Evolutionary conservation across 345 rosid genomes (phyloP).

Genomic region (Populus ilicifolia): DNA sequence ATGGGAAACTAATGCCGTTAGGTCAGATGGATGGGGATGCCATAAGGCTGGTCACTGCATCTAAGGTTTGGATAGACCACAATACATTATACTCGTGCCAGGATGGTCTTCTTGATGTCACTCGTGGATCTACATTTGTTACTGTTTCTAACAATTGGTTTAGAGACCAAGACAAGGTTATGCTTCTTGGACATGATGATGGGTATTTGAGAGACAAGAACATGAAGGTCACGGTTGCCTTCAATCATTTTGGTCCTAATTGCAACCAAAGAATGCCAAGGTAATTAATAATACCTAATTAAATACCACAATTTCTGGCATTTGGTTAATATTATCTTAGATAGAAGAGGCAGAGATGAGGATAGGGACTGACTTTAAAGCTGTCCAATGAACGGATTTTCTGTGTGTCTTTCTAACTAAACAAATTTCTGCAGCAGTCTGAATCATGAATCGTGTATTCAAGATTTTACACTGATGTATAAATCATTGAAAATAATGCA

Average conservation of each 20-base stretch:
- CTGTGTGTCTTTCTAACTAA: no score
- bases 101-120: conserved; percentile 65
- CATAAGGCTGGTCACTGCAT: conserved; percentile 55
- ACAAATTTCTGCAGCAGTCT: not conserved
- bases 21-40: conserved; percentile 69
- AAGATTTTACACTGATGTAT: not conserved
- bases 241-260: conserved; percentile 79
- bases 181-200: conserved; percentile 81
- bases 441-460: not conserved
- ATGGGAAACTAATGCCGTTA: conserved; percentile 30
- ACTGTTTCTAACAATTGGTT: conserved; percentile 56
- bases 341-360: no score
- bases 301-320: no score
- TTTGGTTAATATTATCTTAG: no score
- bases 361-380: no score
- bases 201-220: conserved; percentile 49
- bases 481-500: conserved; percentile 1
- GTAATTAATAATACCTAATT: conserved; percentile 5
- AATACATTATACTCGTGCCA: conserved; percentile 57
- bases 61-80: conserved; percentile 74
- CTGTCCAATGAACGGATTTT: no score
- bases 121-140: conserved; percentile 51
- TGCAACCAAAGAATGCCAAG: conserved; percentile 90
- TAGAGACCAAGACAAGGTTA: conserved; percentile 74
- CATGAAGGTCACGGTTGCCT: conserved; percentile 63